Percentiles rank a stretch among this genome's conserved stretches.
phyloP scores from a whole-genome alignment of 129 eudicot species.

The Escallonia herrerae region DNA sequence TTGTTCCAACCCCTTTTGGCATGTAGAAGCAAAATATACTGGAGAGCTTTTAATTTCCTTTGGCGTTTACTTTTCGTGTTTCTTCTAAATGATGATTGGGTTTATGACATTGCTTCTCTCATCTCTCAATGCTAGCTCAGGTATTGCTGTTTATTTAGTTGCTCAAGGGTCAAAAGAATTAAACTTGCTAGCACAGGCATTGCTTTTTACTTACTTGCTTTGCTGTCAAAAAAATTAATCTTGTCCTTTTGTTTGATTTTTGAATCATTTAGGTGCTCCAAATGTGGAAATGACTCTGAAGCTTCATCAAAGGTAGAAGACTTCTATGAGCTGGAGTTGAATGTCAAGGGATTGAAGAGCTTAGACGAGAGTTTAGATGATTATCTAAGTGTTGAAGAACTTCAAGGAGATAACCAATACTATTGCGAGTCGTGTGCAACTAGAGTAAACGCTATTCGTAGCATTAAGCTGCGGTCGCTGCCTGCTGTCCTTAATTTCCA shows the following conservation, averaged over 20 bases:
- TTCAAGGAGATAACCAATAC: conserved; percentile 94
- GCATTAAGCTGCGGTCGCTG: conserved; percentile 79
- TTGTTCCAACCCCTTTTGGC: no score
- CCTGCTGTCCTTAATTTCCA: conserved; percentile 91
- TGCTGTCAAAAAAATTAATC: background rate
- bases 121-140: background rate
- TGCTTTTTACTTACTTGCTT: background rate
- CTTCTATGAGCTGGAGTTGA: conserved; percentile 85
- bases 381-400: conserved; percentile 78
- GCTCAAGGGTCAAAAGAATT: no score
- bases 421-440: conserved; percentile 74
- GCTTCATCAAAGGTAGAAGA: conserved; percentile 91
- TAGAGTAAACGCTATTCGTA: conserved; percentile 90
- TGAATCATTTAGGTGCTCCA: conserved; percentile 66
- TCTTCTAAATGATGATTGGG: background rate
- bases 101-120: background rate
- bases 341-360: conserved; percentile 89
- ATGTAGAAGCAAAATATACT: background rate
- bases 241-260: conserved; percentile 2
- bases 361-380: conserved; percentile 89
- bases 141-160: background rate
- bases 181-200: background rate
- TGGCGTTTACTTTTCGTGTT: background rate
- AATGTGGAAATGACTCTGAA: conserved; percentile 90
- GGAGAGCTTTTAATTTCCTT: background rate